Evolutionary conservation across 176 grass and related monocot species (phyloP).

Genomic region (Oryza meyeriana): DNA sequence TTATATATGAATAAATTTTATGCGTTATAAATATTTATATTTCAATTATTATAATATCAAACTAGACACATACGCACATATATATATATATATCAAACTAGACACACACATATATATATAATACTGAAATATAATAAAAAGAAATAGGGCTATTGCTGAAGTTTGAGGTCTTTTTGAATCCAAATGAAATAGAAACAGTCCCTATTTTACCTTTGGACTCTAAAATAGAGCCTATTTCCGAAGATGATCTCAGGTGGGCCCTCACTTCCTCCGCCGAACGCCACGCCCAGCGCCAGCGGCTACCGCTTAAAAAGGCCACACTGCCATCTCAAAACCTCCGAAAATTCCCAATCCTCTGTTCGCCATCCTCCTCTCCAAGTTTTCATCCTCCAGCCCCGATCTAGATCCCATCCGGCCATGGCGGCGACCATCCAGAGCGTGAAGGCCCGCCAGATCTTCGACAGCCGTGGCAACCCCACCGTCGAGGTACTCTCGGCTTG

Average conservation of each 20-base stretch:
- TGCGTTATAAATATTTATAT: too few species aligned
- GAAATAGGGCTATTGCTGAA: too few species aligned
- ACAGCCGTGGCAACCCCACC: conserved; percentile 55
- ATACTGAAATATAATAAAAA: too few species aligned
- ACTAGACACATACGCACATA: too few species aligned
- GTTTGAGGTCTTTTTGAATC: too few species aligned
- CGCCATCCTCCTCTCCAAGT: neutral
- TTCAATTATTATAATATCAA: too few species aligned
- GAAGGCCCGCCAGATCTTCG: conserved; percentile 58
- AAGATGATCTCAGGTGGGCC: neutral
- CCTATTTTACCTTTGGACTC: too few species aligned
- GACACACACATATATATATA: too few species aligned
- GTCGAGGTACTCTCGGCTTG: conserved; percentile 30
- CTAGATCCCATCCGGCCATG: neutral
- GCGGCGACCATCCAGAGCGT: conserved; percentile 46
- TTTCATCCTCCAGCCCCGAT: neutral
- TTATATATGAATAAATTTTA: too few species aligned
- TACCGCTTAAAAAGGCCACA: neutral
- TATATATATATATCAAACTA: too few species aligned
- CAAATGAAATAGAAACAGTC: too few species aligned
- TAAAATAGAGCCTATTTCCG: too few species aligned
- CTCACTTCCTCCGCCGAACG: neutral
- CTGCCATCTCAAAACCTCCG: neutral
- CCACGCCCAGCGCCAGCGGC: neutral
- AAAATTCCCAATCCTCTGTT: neutral